Percentiles rank a stretch among this genome's conserved stretches.
Conservation (phyloP, 805 yeast species). For the Kuraishia borneana region DNA sequence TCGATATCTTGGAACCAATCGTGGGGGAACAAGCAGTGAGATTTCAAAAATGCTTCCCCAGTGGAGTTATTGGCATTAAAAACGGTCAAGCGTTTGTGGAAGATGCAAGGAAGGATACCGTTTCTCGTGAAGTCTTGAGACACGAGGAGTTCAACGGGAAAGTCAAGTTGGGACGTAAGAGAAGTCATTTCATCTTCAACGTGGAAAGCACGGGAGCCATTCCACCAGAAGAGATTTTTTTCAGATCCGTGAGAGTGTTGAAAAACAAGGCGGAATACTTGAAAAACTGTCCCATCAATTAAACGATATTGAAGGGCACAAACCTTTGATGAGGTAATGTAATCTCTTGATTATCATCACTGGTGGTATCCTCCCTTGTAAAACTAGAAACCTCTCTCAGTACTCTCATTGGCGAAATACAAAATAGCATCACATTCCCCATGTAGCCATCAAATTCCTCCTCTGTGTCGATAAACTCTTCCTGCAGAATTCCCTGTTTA, state of each 20-base stretch:
- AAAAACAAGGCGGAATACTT: conserved; percentile 76
- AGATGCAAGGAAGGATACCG: conserved; percentile 93
- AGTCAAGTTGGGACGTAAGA: conserved; percentile 81
- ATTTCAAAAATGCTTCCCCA: conserved; percentile 85
- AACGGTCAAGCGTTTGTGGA: conserved; percentile 66
- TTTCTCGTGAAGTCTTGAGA: conserved; percentile 90
- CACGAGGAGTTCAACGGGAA: conserved; percentile 85
- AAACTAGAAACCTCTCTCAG: conserved; percentile 12
- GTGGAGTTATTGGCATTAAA: conserved; percentile 77
- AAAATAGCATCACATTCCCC: conserved; percentile 25
- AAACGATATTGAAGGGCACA: background rate
- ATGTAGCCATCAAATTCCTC: conserved; percentile 30
- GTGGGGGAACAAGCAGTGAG: conserved; percentile 64
- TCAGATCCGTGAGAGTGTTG: conserved; percentile 78
- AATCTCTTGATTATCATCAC: background rate
- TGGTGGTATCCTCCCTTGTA: conserved; percentile 5
- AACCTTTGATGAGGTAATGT: background rate
- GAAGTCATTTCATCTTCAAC: conserved; percentile 90
- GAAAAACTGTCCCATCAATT: conserved; percentile 58
- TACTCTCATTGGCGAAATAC: conserved; percentile 21
- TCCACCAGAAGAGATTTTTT: conserved; percentile 93
- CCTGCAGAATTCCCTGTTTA: conserved; percentile 15
- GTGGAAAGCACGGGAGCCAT: conserved; percentile 95
- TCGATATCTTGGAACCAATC: conserved; percentile 66
- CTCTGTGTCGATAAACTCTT: conserved; percentile 6